Base-by-base conservation (phyloP, 345 rosid genomes). In the Aquilaria sinensis region DNA sequence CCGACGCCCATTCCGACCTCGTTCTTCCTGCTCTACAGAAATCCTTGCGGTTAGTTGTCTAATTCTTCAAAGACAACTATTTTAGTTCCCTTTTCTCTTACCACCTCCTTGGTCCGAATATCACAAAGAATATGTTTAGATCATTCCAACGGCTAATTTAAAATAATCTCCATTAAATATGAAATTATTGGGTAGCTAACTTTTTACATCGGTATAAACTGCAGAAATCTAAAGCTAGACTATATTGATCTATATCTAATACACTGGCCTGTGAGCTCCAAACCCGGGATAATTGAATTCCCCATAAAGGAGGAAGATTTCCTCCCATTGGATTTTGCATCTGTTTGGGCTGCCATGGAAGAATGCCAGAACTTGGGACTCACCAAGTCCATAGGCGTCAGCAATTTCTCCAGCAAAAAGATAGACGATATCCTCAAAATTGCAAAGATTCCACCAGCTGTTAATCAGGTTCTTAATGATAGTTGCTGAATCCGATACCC, bases 211-310 rank as follows among this genome's bases (percentile, higher is more conserved):
- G 0, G 23, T 23, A 23, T 23, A 23, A 23, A 59, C 13, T 60
- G 73, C 71, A 89, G 98, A 57, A 81, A 84, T 58, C 87, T 87
- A 41, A 83, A 78, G 63, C 34, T 87, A 63, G 92, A 85, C 58
- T 85, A 82, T 70, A 58, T 90, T 57, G 96, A 90, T 72, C 83
- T 90, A 10, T 90, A 83, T 34, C 73, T 81, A 51, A 77, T 89
- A 33, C 98, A 92, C 65, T 92, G 96, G 98, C 98, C 95, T 3
- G 86, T 92, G 67, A 87, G 96, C 53, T 53, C 88, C 0, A 87
- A 83, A 57, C 85, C 86, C 0, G 94, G 93, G 34, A 77, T 56
- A 51, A 80, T 66, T 34, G 85, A 80, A 55, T 85, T 78, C 74
- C 98, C 97, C 0, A 76, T 90, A 23, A 82, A 83, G 66, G 76